These are phyloP conservation scores for Boletus rex-veris DNA, from an alignment of 768 basidiomycete genomes.

Conservation along the genomic window DNA sequence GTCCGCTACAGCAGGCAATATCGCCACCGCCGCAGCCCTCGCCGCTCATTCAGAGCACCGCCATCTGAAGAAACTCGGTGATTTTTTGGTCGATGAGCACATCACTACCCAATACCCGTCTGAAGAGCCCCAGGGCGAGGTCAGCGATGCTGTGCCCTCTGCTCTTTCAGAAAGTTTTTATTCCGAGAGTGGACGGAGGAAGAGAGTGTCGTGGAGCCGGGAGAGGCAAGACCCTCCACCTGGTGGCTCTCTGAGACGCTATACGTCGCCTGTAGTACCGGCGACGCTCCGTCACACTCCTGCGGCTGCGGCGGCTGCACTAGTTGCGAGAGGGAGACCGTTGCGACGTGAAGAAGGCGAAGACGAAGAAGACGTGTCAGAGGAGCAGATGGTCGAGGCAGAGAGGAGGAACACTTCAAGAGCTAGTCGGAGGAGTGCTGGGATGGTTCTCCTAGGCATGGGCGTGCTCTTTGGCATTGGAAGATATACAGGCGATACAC, in stretches of 20 bases:
- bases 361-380: conserved; percentile 22
- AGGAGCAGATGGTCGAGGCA: conserved; percentile 22
- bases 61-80: conserved; percentile 24
- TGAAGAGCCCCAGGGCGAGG: conserved; percentile 37
- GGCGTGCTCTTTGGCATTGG: conserved; percentile 75
- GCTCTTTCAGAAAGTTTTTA: conserved; percentile 71
- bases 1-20: conserved; percentile 66
- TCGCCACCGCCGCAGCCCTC: conserved; percentile 67
- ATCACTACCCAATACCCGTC: conserved; percentile 12
- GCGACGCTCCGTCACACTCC: conserved; percentile 32
- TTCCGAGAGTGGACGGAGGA: conserved; percentile 62
- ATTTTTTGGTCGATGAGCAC: conserved; percentile 20
- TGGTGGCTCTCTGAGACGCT: conserved; percentile 43
- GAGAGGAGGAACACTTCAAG: conserved; percentile 45
- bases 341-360: conserved; percentile 38
- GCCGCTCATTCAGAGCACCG: conserved; percentile 48
- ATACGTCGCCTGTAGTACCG: conserved; percentile 32
- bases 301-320: conserved; percentile 12
- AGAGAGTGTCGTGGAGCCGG: conserved; percentile 66
- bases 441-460: conserved; percentile 77
- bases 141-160: conserved; percentile 50
- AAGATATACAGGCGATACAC: conserved; percentile 37
- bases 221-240: conserved; percentile 53
- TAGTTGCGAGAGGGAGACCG: conserved; percentile 43
- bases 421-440: conserved; percentile 65